A percentile compares a stretch with the other conserved stretches of the same genome.
Evolutionary conservation across 2,329 filamentous ascomycete genomes (phyloP).

Genomic region (Periconia digitata): DNA sequence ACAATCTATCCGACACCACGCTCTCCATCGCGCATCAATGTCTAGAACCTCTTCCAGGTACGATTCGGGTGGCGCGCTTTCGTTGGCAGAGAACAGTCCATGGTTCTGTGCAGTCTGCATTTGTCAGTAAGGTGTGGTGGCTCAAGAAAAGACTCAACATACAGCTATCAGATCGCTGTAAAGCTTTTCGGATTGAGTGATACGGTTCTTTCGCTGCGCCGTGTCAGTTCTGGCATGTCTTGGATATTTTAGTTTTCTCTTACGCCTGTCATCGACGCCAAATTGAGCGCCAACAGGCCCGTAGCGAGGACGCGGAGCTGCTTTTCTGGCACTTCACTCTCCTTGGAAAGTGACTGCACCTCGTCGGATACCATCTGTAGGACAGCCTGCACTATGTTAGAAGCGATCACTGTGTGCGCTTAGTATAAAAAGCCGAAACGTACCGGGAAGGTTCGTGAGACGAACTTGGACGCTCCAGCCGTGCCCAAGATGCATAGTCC

Average conservation of each 20-base stretch:
- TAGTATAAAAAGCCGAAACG: slow-evolving; percentile 1
- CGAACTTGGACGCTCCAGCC: slow-evolving; percentile 54
- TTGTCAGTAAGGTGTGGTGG: slow-evolving; percentile 10
- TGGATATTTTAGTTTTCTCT: slow-evolving; percentile 17
- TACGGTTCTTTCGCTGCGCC: slow-evolving; percentile 39
- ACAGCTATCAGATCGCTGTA: slow-evolving; percentile 54
- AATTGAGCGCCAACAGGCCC: slow-evolving; percentile 51
- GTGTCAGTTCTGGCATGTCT: slow-evolving; percentile 8
- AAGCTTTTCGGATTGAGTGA: slow-evolving; percentile 54
- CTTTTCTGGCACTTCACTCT: slow-evolving; percentile 42
- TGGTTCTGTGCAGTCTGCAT: slow-evolving; percentile 51
- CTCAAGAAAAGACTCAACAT: slow-evolving; percentile 8
- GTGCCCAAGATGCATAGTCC: slow-evolving; percentile 56
- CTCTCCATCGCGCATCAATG: slow-evolving; percentile 53
- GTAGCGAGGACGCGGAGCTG: slow-evolving; percentile 53
- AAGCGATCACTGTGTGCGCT: neutral
- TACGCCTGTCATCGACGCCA: slow-evolving; percentile 54
- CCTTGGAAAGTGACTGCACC: slow-evolving; percentile 46
- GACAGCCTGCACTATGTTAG: slow-evolving; percentile 22
- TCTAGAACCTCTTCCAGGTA: slow-evolving; percentile 49
- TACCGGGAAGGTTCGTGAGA: slow-evolving; percentile 50
- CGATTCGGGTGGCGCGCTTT: slow-evolving; percentile 38
- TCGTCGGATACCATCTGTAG: slow-evolving; percentile 47
- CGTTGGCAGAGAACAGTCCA: slow-evolving; percentile 53
- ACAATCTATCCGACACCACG: slow-evolving; percentile 56